phyloP scores from a whole-genome alignment of 495 filamentous ascomycete species.

The Arthonia radiata region DNA sequence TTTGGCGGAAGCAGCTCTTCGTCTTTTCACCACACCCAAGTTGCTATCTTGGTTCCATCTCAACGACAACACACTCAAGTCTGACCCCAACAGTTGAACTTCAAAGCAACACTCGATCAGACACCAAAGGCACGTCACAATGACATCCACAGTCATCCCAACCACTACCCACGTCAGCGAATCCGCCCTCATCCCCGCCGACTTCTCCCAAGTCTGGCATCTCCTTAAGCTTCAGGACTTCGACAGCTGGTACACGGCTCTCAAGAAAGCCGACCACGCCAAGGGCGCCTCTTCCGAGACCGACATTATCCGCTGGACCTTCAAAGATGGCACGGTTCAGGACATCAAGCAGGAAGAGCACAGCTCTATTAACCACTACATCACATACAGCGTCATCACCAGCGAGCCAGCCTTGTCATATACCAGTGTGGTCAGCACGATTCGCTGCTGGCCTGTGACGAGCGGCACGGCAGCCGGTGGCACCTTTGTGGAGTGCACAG shows the following conservation, averaged over 20 bases:
- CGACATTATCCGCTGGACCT: conserved; percentile 38
- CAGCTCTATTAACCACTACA: conserved; percentile 43
- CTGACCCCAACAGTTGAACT: no score
- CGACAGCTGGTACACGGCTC: conserved; percentile 30
- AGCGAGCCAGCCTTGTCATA: conserved; percentile 32
- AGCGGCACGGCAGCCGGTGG: conserved; percentile 30
- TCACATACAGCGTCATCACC: conserved; percentile 42
- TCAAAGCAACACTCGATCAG: no score
- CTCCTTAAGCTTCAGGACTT: conserved; percentile 39
- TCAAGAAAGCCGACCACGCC: conserved; percentile 27
- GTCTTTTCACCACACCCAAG: no score
- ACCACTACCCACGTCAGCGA: conserved; percentile 38
- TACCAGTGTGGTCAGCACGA: conserved; percentile 33
- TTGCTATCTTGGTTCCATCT: no score
- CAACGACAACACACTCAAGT: no score
- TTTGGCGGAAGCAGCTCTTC: no score
- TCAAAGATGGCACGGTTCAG: conserved; percentile 33
- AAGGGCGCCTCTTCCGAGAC: conserved; percentile 33
- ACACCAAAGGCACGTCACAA: no score
- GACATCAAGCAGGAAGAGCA: conserved; percentile 52
- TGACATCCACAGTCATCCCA: conserved; percentile 25
- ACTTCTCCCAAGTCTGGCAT: conserved; percentile 38
- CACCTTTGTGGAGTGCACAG: conserved; percentile 38
- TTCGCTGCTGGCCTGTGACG: conserved; percentile 34
- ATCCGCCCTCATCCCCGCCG: conserved; percentile 37